Percentiles rank a stretch among this genome's conserved stretches.
phyloP scores from a whole-genome alignment of 1,284 basidiomycete species.

The Kwoniella shivajii region DNA sequence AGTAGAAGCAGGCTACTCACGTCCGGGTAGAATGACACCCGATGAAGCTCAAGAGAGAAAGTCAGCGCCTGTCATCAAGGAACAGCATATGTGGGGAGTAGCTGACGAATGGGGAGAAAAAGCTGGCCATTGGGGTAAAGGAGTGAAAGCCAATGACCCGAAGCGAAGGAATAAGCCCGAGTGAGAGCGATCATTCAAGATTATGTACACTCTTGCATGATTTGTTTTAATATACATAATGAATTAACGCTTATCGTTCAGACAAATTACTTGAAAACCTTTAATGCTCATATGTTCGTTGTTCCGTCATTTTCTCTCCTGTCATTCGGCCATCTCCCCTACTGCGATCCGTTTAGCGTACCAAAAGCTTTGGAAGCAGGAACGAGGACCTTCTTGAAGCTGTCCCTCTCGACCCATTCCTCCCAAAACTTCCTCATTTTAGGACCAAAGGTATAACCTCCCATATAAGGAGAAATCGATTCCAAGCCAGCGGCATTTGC shows the following conservation, averaged over 20 bases:
- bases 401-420: constrained; percentile 63
- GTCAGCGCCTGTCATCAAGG: constrained; percentile 37
- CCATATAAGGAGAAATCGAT: constrained; percentile 40
- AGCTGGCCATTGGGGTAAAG: constrained; percentile 57
- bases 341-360: not conserved
- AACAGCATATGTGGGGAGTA: constrained; percentile 53
- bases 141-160: constrained; percentile 46
- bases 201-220: not conserved
- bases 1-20: constrained; percentile 11
- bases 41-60: not conserved
- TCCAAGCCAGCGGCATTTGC: constrained; percentile 55
- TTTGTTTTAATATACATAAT: no score
- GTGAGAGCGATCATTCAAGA: not conserved
- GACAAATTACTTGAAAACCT: no score
- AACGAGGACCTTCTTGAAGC: constrained; percentile 69
- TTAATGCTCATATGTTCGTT: no score
- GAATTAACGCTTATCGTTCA: no score
- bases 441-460: constrained; percentile 40
- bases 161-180: not conserved
- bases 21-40: not conserved
- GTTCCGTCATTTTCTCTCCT: not conserved
- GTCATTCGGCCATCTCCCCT: not conserved
- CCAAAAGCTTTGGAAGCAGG: constrained; percentile 17
- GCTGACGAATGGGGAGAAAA: constrained; percentile 56
- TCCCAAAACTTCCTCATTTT: constrained; percentile 63